phyloP scores from a whole-genome alignment of 352 stramenopile genomes.

The Phytophthora citricola region DNA sequence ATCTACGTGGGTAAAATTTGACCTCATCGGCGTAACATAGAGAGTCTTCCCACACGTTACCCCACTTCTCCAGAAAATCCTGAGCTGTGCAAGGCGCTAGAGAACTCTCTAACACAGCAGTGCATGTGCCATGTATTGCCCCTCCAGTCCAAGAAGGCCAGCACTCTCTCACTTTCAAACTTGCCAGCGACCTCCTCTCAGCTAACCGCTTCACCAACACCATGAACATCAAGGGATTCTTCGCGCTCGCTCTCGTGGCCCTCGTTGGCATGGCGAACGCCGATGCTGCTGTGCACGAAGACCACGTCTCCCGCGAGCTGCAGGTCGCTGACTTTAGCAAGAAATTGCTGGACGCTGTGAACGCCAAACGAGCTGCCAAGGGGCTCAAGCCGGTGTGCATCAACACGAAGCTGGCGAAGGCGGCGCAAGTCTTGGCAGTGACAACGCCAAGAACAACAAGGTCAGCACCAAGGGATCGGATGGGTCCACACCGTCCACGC shows the following conservation, averaged over 20 bases:
- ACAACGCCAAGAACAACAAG: constrained; percentile 30
- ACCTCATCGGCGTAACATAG: constrained; percentile 5
- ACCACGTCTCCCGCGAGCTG: constrained; percentile 21
- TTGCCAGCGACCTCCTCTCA: constrained; percentile 6
- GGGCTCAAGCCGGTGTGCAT: constrained; percentile 43
- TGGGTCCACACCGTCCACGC: constrained; percentile 27
- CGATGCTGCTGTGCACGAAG: constrained; percentile 15
- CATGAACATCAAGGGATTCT: constrained; percentile 30
- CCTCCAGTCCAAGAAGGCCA: too few species aligned
- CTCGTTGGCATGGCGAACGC: constrained; percentile 24
- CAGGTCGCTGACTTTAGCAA: constrained; percentile 45
- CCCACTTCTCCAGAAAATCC: constrained; percentile 10
- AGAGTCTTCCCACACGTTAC: neutral
- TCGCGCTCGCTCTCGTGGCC: constrained; percentile 20
- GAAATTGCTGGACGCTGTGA: constrained; percentile 43
- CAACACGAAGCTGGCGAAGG: constrained; percentile 43
- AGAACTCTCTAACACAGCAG: too few species aligned
- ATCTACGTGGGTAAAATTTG: constrained; percentile 2
- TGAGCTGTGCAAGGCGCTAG: constrained; percentile 1
- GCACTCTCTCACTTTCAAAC: constrained; percentile 17
- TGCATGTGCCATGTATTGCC: too few species aligned
- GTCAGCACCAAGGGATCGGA: constrained; percentile 32
- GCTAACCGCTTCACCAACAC: constrained; percentile 1
- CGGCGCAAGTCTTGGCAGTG: constrained; percentile 32
- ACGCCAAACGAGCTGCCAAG: constrained; percentile 45